phyloP scores from a whole-genome alignment of 2,329 filamentous ascomycete genomes.

The Erysiphe pisi region DNA sequence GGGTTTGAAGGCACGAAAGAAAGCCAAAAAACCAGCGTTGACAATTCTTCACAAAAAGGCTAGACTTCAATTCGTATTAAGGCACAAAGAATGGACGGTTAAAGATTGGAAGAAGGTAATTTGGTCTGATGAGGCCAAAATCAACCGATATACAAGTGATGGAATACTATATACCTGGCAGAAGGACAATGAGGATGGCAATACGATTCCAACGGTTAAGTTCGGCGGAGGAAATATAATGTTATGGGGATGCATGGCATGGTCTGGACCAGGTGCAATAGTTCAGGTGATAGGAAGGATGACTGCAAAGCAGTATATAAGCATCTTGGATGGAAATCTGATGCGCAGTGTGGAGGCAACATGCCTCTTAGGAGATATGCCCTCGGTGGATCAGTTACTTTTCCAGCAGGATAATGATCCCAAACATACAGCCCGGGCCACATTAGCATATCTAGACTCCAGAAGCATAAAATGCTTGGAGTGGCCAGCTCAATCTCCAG shows the following conservation, averaged over 20 bases:
- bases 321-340: too few species aligned
- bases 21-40: too few species aligned
- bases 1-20: too few species aligned
- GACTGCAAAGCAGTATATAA: too few species aligned
- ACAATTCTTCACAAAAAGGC: too few species aligned
- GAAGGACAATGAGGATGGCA: background rate
- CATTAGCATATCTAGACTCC: background rate
- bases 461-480: background rate
- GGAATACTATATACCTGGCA: background rate
- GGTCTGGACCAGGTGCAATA: too few species aligned
- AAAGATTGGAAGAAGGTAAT: slow-evolving; percentile 9
- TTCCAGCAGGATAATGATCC: background rate
- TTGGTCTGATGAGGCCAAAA: slow-evolving; percentile 10
- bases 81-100: background rate
- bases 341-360: background rate
- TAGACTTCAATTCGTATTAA: background rate
- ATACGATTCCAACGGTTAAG: background rate
- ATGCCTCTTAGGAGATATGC: background rate
- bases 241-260: background rate
- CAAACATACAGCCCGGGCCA: too few species aligned
- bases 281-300: too few species aligned
- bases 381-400: background rate
- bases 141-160: background rate
- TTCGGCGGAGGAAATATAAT: background rate
- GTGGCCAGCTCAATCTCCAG: background rate